Evolutionary conservation across 2,329 filamentous ascomycete genomes (phyloP).

Genomic region (Ceratocystis diversiconidia): DNA sequence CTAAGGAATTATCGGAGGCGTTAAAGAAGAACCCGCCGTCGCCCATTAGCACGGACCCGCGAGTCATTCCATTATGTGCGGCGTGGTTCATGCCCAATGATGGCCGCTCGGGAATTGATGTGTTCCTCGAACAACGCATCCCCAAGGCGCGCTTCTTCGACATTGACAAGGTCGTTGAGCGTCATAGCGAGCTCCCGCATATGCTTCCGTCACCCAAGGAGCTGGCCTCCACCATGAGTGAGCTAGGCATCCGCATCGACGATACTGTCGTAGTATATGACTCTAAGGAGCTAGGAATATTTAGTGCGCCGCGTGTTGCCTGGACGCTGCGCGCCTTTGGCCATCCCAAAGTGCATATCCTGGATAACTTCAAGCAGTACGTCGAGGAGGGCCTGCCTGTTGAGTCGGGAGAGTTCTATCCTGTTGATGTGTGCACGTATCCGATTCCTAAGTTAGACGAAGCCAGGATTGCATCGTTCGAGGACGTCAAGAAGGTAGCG

Average conservation of each 20-base stretch:
- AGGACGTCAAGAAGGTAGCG: slow-evolving; percentile 66
- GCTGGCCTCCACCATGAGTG: slow-evolving; percentile 79
- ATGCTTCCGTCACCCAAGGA: slow-evolving; percentile 76
- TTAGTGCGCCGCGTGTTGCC: slow-evolving; percentile 81
- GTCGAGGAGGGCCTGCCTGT: slow-evolving; percentile 68
- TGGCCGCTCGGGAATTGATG: slow-evolving; percentile 61
- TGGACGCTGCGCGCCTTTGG: slow-evolving; percentile 91
- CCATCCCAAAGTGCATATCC: slow-evolving; percentile 70
- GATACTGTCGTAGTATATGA: slow-evolving; percentile 94
- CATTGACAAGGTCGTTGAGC: slow-evolving; percentile 80
- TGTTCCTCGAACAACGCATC: slow-evolving; percentile 71
- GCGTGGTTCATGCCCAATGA: slow-evolving; percentile 97
- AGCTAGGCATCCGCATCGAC: slow-evolving; percentile 71
- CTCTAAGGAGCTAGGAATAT: slow-evolving; percentile 77
- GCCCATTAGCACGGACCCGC: slow-evolving; percentile 65
- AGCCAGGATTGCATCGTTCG: slow-evolving; percentile 61
- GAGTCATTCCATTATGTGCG: slow-evolving; percentile 78
- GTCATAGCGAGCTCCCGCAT: slow-evolving; percentile 78
- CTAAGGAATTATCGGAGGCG: slow-evolving; percentile 65
- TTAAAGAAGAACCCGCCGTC: slow-evolving; percentile 69
- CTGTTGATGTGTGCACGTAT: slow-evolving; percentile 49
- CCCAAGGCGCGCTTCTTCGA: slow-evolving; percentile 92
- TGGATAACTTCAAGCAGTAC: slow-evolving; percentile 97
- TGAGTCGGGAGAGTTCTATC: slow-evolving; percentile 63
- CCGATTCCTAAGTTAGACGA: slow-evolving; percentile 47